These are phyloP conservation scores for Nakazawaea holstii DNA, from an alignment of 805 yeast genomes.

Conservation along the genomic window DNA sequence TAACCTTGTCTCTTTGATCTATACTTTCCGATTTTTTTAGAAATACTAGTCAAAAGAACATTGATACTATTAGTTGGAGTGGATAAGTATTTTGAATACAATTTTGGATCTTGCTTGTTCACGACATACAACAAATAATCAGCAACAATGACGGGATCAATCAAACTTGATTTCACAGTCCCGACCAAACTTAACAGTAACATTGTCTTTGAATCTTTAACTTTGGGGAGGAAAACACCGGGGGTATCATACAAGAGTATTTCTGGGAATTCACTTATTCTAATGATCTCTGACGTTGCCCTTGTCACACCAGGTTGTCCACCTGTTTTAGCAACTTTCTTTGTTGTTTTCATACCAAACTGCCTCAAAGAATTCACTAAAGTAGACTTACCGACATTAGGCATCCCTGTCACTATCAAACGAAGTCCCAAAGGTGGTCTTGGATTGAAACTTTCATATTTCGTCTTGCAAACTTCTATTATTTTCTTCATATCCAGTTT, in stretches of 20 bases:
- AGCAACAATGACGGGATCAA: constrained; percentile 82
- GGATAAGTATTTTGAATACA: constrained; percentile 40
- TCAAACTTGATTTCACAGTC: constrained; percentile 59
- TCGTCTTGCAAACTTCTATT: constrained; percentile 41
- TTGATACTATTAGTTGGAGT: constrained; percentile 71
- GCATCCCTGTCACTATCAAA: constrained; percentile 85
- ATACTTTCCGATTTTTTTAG: constrained; percentile 28
- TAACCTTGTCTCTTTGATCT: constrained; percentile 26
- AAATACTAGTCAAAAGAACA: constrained; percentile 46
- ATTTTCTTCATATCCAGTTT: constrained; percentile 44
- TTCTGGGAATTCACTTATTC: constrained; percentile 54
- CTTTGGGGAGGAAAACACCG: constrained; percentile 82
- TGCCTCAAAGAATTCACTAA: constrained; percentile 68
- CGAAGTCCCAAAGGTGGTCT: constrained; percentile 82
- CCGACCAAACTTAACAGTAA: constrained; percentile 69
- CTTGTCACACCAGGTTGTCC: constrained; percentile 89
- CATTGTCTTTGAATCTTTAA: constrained; percentile 62
- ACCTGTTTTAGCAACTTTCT: constrained; percentile 80
- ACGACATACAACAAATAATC: constrained; percentile 75
- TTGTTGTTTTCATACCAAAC: constrained; percentile 19
- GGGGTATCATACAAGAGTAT: constrained; percentile 84
- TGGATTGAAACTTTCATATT: constrained; percentile 43
- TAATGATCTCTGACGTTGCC: constrained; percentile 68
- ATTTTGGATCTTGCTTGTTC: constrained; percentile 52
- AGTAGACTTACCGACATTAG: constrained; percentile 95